Conservation (phyloP, 345 rosid species). For the Anastatica hierochuntica region DNA sequence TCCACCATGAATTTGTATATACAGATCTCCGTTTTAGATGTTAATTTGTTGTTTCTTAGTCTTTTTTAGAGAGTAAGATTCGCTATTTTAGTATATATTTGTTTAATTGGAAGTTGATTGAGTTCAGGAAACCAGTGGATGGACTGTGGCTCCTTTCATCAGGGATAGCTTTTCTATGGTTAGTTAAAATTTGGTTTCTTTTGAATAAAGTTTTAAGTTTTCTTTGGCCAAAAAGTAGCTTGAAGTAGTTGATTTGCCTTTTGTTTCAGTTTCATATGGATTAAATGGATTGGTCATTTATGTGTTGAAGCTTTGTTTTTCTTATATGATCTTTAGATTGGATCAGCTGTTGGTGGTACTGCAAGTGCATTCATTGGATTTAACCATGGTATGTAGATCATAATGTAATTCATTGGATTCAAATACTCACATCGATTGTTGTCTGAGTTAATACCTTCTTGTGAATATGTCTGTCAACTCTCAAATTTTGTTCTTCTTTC, state of each 20-base stretch:
- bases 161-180: conserved; percentile 96
- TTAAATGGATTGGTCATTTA: not conserved
- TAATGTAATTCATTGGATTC: not conserved
- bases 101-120: not conserved
- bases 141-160: conserved; percentile 72
- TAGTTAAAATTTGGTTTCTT: not conserved
- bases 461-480: not conserved
- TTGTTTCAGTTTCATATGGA: not conserved
- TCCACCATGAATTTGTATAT: not conserved
- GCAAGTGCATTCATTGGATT: conserved; percentile 33
- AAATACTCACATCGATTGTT: not conserved
- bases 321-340: conserved; percentile 41
- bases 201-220: too few relatives aligned
- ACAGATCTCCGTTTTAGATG: not conserved
- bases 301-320: not conserved
- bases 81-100: not conserved
- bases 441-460: not conserved
- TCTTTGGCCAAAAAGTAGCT: too few relatives aligned
- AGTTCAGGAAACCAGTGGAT: conserved; percentile 71
- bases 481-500: not conserved
- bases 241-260: too few relatives aligned
- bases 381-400: conserved; percentile 19
- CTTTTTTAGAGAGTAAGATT: not conserved
- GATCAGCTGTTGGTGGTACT: conserved; percentile 82
- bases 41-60: not conserved